Conservation (phyloP, 345 rosid genomes). For the Zanthoxylum bungeanum region DNA sequence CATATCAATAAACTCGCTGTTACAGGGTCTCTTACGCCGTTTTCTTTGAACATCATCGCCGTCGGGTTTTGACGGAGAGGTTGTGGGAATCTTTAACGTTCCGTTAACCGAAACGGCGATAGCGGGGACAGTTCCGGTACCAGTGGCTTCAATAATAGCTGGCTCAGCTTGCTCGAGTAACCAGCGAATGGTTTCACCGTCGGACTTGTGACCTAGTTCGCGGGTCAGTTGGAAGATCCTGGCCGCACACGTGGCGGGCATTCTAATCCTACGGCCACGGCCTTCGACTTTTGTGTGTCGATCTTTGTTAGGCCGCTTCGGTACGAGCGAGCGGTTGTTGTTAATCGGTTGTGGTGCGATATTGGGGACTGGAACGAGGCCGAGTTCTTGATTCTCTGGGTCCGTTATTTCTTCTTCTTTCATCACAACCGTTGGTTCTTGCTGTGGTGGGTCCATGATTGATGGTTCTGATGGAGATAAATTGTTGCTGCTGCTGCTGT, state of each 20-base stretch:
- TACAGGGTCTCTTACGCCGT: conserved; percentile 45
- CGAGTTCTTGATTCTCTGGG: conserved; percentile 19
- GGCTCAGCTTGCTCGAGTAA: conserved; percentile 66
- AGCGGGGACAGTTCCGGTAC: conserved; percentile 73
- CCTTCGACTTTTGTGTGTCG: conserved; percentile 92
- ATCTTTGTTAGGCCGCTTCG: conserved; percentile 53
- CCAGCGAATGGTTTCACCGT: conserved; percentile 79
- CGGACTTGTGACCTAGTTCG: conserved; percentile 73
- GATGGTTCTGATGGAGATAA: conserved; percentile 25
- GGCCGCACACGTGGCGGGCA: conserved; percentile 76
- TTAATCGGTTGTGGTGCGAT: conserved; percentile 1
- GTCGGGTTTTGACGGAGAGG: conserved; percentile 28
- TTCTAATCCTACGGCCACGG: conserved; percentile 74
- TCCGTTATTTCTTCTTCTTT: conserved; percentile 37
- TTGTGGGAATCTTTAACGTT: conserved; percentile 60
- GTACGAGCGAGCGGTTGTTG: conserved; percentile 19
- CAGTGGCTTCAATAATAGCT: conserved; percentile 73
- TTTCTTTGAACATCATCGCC: conserved; percentile 30
- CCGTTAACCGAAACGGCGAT: conserved; percentile 77
- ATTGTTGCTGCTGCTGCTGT: background rate
- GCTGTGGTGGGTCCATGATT: conserved; percentile 26
- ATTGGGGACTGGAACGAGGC: conserved; percentile 19
- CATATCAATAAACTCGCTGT: conserved; percentile 46
- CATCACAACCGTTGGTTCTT: conserved; percentile 22
- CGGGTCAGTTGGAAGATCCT: conserved; percentile 79